Evolutionary conservation across 2,329 filamentous ascomycete genomes (phyloP), one percentile per base, ranked within the genome.

Genomic region (Penicillium crustosum): DNA sequence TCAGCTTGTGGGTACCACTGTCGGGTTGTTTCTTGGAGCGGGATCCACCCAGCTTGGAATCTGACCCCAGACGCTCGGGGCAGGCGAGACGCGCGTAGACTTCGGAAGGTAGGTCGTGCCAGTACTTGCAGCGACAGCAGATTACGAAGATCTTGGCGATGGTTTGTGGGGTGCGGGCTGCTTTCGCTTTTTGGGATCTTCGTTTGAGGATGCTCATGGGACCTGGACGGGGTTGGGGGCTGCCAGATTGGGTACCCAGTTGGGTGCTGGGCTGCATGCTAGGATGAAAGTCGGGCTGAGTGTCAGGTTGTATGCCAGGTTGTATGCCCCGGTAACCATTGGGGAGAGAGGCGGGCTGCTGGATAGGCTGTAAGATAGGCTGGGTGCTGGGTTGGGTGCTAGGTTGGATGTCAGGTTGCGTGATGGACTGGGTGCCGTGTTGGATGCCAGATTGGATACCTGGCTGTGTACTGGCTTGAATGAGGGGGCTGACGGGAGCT

Each of bases 41-140:
- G 1, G 55, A 53, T n/a, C 58, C 50, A 1, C 41, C 44, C 2
- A 53, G 25, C 7, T 51, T 57, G 4, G 55, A 57, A 15, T 60
- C 59, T 4, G 63, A 38, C 0, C 53, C 56, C 15, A 52, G 45
- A 27, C 45, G 53, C 48, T 68, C 64, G 13, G 73, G 66, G 50
- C 66, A 67, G 33, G 70, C 66, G 35, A 77, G 66, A 51, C 66
- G 75, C 44, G 73, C 68, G 59, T 76, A 77, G 21, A 74, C 62
- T 33, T 74, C 70, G 13, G 74, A 71, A 2, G 76, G 76, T 59
- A 77, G 68, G 51, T 78, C 75, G 58, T 78, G 76, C 76, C 76
- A 78, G 60, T 71, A 74, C 45, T 71, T 73, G 67, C 76, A 78
- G 52, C 70, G 67, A 58, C 76, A 78, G 59, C 76, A 78, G 41